Conservation (phyloP, 1,284 basidiomycete genomes). For the Fomitopsis pinicola region DNA sequence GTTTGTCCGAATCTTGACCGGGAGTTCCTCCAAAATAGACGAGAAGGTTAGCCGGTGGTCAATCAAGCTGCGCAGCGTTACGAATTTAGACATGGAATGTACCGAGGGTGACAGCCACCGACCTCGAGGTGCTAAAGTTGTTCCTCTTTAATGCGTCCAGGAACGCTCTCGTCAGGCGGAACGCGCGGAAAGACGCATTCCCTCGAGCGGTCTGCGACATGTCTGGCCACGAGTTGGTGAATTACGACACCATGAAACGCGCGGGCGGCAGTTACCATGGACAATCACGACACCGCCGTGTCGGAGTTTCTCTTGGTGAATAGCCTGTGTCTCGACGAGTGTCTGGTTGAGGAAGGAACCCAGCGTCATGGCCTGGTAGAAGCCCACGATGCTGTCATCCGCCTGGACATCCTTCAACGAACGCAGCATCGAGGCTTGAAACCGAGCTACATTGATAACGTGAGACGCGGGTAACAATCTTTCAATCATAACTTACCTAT, state of each 20-base stretch:
- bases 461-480: background rate
- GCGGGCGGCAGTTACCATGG: constrained; percentile 55
- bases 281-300: constrained; percentile 88
- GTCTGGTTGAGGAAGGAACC: constrained; percentile 92
- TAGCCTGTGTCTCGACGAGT: constrained; percentile 85
- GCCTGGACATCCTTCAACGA: constrained; percentile 89
- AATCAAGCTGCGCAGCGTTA: constrained; percentile 58
- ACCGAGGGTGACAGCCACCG: background rate
- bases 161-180: constrained; percentile 82
- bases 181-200: constrained; percentile 90
- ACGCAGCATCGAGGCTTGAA: constrained; percentile 83
- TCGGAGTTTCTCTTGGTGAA: constrained; percentile 75
- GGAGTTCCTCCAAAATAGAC: constrained; percentile 87
- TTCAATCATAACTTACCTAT: constrained; percentile 44
- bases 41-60: constrained; percentile 87
- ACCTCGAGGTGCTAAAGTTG: constrained; percentile 88
- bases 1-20: constrained; percentile 86
- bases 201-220: constrained; percentile 76
- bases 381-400: constrained; percentile 93
- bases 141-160: constrained; percentile 82
- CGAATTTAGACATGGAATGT: constrained; percentile 1
- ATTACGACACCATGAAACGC: constrained; percentile 1
- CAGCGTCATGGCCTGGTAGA: constrained; percentile 89
- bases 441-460: constrained; percentile 51
- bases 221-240: constrained; percentile 36